Base-by-base conservation (phyloP, 1,284 basidiomycete genomes). In the Naganishia liquefaciens region DNA sequence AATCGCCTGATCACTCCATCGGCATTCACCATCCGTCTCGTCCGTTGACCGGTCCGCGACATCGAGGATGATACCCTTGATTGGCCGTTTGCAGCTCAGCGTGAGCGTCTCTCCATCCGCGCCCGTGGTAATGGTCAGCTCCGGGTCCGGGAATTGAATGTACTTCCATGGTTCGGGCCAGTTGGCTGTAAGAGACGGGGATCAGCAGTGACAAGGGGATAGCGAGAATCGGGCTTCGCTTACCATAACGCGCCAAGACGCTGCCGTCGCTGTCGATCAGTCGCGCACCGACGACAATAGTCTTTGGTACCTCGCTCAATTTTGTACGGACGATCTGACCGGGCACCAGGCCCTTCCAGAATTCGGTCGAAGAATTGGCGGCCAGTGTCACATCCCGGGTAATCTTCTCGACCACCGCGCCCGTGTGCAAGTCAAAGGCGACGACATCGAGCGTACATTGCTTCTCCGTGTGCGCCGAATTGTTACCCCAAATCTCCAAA, bases 101-200 rank as follows among this genome's bases (percentile, higher is more conserved):
- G 77, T 81, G 39, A 93, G 82, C 37, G 82, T 81, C 74, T 88
- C 86, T 28, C 86, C 86, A 67, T 87, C 85, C 6, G 73, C 68
- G n/a, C 75, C 77, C 13, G 85, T 80, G 7, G 73, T 75, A 60
- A 87, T 82, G 60, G 81, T 77, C 60, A 93, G 80, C 25, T 84
- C 85, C 33, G 82, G 77, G 23, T 84, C 72, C 43, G 91, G 90
- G 82, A 92, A 93, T 53, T 84, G 81, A 76, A 94, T 86, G 78
- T 86, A 93, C 79, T 95, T 94, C 83, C 88, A 93, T 30, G 92
- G 92, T 76, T 93, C 89, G 13, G 89, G 89, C 90, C 89, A 91
- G 70, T 72, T 74, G 28, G 70, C 70, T 66, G 13, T 39, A 42
- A 17, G 28, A 46, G 42, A 10, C 33, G 10, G 13, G 7, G 9